Percentiles rank a stretch among this genome's conserved stretches.
Conservation (phyloP, 495 filamentous ascomycete genomes). For the Penicillium lagena region DNA sequence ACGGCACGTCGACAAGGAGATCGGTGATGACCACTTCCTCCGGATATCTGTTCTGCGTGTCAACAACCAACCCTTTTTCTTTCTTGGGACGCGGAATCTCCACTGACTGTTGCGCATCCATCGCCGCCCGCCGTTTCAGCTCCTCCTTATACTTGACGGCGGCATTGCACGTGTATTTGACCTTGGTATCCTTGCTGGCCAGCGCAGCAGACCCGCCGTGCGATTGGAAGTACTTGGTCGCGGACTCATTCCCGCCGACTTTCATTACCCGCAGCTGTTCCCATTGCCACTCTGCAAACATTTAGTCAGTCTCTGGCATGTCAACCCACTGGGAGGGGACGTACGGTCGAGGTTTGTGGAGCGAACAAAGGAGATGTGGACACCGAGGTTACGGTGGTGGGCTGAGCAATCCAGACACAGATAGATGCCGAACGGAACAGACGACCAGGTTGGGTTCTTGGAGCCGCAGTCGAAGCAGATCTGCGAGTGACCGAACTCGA, state of each 20-base stretch:
- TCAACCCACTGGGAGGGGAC: conserved; percentile 20
- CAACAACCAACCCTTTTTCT: conserved; percentile 9
- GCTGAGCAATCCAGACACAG: conserved; percentile 95
- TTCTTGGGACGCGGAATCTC: not conserved
- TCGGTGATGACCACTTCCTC: conserved; percentile 83
- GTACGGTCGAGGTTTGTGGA: conserved; percentile 97
- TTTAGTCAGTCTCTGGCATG: conserved; percentile 10
- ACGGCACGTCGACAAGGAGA: conserved; percentile 48
- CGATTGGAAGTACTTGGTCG: conserved; percentile 94
- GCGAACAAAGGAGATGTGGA: conserved; percentile 96
- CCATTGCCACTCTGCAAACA: conserved; percentile 89
- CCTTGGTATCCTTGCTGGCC: conserved; percentile 90
- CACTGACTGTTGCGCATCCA: conserved; percentile 71
- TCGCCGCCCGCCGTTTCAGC: conserved; percentile 71
- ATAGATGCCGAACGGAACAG: conserved; percentile 95
- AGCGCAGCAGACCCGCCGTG: conserved; percentile 91
- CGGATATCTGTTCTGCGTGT: conserved; percentile 56
- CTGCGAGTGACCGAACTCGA: conserved; percentile 31
- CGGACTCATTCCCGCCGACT: conserved; percentile 95
- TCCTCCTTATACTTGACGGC: conserved; percentile 97
- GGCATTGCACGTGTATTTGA: conserved; percentile 86
- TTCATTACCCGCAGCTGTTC: conserved; percentile 98
- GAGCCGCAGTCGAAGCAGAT: conserved; percentile 95
- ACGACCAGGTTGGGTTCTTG: conserved; percentile 98
- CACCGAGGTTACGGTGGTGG: conserved; percentile 84